These are phyloP conservation scores for Paecilomyces variotii DNA, from an alignment of 2,329 filamentous ascomycete species.

Conservation along the genomic window DNA sequence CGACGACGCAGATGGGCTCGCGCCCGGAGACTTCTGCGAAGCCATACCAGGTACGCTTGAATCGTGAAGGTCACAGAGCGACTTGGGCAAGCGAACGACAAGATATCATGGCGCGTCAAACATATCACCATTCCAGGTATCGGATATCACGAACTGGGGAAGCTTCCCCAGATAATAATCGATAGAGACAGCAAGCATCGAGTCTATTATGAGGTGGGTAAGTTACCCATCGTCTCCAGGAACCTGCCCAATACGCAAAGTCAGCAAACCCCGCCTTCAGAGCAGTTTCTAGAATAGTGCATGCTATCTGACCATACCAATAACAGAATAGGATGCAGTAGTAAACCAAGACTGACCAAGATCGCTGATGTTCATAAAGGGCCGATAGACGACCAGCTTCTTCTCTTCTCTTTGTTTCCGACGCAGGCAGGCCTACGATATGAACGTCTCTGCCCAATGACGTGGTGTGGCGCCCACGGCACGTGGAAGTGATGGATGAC, in stretches of 20 bases:
- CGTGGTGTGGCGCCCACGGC: conserved; percentile 19
- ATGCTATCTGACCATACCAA: neutral
- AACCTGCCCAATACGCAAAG: neutral
- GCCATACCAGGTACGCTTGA: conserved; percentile 18
- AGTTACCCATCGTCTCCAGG: neutral
- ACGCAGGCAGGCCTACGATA: conserved; percentile 6
- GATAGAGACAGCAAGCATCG: neutral
- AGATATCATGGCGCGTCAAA: neutral
- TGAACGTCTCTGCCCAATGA: conserved; percentile 20
- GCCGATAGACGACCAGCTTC: neutral
- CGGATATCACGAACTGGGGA: neutral
- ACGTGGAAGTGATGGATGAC: neutral
- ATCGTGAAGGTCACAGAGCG: conserved; percentile 5
- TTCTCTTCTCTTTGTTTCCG: neutral
- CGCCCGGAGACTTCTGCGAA: conserved; percentile 27
- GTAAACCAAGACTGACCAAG: neutral
- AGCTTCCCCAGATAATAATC: neutral
- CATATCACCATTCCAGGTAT: conserved; percentile 1
- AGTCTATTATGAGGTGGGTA: neutral
- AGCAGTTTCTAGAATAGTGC: neutral
- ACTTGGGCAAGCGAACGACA: conserved; percentile 1
- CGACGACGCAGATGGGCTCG: conserved; percentile 39
- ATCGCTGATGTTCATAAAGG: neutral
- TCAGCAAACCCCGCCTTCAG: neutral
- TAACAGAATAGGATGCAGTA: neutral